A percentile compares a stretch with the other conserved stretches of the same genome.
phyloP scores from a whole-genome alignment of 257 asterid genomes.

The Anisodus tanguticus region DNA sequence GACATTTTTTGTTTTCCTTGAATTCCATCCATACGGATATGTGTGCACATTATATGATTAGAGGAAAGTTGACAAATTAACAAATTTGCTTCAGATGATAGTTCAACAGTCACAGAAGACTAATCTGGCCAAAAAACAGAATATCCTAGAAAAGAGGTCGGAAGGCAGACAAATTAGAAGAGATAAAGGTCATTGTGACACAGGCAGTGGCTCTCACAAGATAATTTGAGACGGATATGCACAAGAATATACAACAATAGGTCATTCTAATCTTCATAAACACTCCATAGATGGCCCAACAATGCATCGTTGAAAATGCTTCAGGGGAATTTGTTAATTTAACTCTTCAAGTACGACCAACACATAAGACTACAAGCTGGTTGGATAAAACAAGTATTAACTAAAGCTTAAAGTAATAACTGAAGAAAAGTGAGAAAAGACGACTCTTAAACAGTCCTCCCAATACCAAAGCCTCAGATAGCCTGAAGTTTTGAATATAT shows the following conservation, averaged over 20 bases:
- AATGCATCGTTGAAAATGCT: neutral
- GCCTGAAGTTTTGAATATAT: neutral
- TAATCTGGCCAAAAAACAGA: conserved; percentile 6
- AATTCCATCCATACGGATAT: neutral
- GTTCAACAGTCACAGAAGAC: neutral
- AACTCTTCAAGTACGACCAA: neutral
- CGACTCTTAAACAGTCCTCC: neutral
- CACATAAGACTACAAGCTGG: neutral
- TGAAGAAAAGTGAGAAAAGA: neutral
- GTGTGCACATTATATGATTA: neutral
- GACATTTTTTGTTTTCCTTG: neutral
- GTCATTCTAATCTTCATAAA: neutral
- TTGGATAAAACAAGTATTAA: neutral
- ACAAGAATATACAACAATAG: neutral
- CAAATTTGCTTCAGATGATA: neutral
- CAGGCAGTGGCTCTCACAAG: neutral
- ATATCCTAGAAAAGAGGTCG: neutral
- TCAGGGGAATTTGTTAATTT: neutral
- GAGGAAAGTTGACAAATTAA: neutral
- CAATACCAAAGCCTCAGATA: neutral
- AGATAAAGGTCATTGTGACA: neutral
- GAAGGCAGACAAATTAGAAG: neutral
- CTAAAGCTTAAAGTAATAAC: neutral
- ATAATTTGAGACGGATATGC: neutral
- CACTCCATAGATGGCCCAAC: neutral